phyloP scores from a whole-genome alignment of 2,329 filamentous ascomycete genomes.

The Ceratocystis cacaofunesta region DNA sequence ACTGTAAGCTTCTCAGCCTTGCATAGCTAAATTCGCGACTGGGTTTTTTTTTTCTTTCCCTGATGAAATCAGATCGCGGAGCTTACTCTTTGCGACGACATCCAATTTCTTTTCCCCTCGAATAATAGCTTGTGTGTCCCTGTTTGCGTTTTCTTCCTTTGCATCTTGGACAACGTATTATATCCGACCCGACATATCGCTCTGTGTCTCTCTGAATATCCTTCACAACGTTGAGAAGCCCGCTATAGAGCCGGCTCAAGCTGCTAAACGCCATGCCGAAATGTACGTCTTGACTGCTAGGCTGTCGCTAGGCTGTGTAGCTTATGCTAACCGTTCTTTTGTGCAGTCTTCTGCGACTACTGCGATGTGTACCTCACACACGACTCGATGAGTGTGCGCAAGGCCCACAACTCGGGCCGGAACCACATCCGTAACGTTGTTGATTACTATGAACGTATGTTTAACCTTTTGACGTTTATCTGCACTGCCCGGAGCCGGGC shows the following conservation, averaged over 20 bases:
- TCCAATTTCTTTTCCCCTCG: neutral
- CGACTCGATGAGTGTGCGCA: conserved; percentile 98
- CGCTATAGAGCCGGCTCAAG: neutral
- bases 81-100: neutral
- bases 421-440: conserved; percentile 97
- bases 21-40: neutral
- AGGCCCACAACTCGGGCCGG: conserved; percentile 90
- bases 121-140: neutral
- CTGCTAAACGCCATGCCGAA: conserved; percentile 1
- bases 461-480: neutral
- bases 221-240: conserved; percentile 17
- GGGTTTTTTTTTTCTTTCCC: neutral
- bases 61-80: neutral
- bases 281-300: conserved; percentile 17
- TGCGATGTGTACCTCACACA: conserved; percentile 99
- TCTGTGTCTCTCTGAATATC: neutral
- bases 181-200: neutral
- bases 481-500: no score
- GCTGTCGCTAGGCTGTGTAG: conserved; percentile 14
- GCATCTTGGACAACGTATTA: neutral
- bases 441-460: conserved; percentile 88
- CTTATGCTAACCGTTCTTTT: conserved; percentile 16
- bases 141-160: neutral
- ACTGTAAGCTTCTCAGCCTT: neutral
- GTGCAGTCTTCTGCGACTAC: conserved; percentile 53